These are phyloP conservation scores for Striga hermonthica DNA, from an alignment of 305 asterid genomes.

Conservation along the genomic window DNA sequence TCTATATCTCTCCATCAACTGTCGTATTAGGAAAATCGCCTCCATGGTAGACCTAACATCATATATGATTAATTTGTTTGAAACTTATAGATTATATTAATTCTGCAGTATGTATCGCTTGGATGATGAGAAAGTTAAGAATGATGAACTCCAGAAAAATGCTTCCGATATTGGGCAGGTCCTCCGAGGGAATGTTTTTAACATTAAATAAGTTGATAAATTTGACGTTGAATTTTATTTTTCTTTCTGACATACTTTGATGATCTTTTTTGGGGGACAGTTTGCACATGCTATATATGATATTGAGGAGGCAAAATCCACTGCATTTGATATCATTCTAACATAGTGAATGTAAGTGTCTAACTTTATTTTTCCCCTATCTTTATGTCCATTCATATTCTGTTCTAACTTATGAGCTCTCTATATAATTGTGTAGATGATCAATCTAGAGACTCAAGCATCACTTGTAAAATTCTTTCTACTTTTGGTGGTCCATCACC, in stretches of 20 bases:
- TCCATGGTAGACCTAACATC: constrained; percentile 22
- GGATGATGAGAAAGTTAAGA: constrained; percentile 65
- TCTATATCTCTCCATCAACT: too few relatives aligned
- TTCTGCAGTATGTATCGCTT: constrained; percentile 56
- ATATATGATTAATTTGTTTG: neutral
- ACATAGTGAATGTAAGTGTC: constrained; percentile 48
- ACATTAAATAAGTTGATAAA: constrained; percentile 21
- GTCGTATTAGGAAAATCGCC: too few relatives aligned
- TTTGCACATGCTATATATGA: constrained; percentile 78
- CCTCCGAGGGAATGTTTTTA: constrained; percentile 30
- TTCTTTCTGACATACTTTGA: constrained; percentile 30
- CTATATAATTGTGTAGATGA: constrained; percentile 51
- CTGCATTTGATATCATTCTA: constrained; percentile 61
- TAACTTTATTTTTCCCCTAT: constrained; percentile 17
- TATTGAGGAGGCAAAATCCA: constrained; percentile 81
- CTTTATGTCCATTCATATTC: constrained; percentile 9
- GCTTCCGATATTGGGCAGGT: constrained; percentile 70
- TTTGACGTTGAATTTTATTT: constrained; percentile 10
- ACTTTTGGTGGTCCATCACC: constrained; percentile 87
- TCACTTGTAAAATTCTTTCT: constrained; percentile 65
- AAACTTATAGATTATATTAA: too few relatives aligned
- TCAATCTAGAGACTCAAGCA: constrained; percentile 59
- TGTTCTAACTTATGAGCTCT: constrained; percentile 24
- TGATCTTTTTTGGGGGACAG: constrained; percentile 44
- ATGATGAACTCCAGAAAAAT: constrained; percentile 60